Evolutionary conservation across 1,139 yeast species (phyloP).

Genomic region (Diutina siamensis): DNA sequence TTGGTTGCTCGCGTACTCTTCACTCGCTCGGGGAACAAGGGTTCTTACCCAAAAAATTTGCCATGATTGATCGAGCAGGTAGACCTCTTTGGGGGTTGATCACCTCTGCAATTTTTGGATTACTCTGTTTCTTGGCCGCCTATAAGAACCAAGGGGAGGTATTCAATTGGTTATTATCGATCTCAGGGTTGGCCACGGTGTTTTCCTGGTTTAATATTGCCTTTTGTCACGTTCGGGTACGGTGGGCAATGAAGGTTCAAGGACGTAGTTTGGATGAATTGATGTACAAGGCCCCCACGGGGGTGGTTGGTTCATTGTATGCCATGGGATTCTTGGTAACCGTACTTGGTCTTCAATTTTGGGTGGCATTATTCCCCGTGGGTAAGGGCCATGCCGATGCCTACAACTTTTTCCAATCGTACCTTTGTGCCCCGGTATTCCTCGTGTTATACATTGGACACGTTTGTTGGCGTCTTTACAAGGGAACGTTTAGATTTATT

Average conservation of each 20-base stretch:
- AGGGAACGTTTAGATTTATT: conserved; percentile 20
- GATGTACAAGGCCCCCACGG: not conserved
- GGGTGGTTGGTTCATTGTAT: conserved; percentile 1
- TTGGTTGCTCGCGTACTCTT: not conserved
- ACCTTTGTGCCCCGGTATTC: conserved; percentile 2
- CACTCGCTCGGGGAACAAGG: conserved; percentile 3
- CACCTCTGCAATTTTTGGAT: not conserved
- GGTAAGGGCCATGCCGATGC: not conserved
- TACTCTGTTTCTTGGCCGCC: conserved; percentile 1
- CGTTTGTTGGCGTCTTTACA: not conserved
- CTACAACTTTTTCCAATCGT: not conserved
- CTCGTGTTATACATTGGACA: not conserved
- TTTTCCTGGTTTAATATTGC: conserved; percentile 4
- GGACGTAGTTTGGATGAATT: conserved; percentile 4
- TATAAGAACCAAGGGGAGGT: not conserved
- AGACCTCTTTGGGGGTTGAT: not conserved
- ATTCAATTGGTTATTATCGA: conserved; percentile 5
- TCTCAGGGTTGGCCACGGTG: not conserved
- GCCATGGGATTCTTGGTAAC: not conserved
- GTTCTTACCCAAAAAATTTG: not conserved
- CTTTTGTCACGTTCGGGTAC: conserved; percentile 2
- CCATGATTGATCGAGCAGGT: not conserved
- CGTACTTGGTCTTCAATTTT: conserved; percentile 2
- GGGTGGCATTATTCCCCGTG: conserved; percentile 3
- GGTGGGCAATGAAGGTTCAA: conserved; percentile 2